Base-by-base conservation (phyloP, 306 rosid genomes). In the Cyamopsis tetragonoloba region DNA sequence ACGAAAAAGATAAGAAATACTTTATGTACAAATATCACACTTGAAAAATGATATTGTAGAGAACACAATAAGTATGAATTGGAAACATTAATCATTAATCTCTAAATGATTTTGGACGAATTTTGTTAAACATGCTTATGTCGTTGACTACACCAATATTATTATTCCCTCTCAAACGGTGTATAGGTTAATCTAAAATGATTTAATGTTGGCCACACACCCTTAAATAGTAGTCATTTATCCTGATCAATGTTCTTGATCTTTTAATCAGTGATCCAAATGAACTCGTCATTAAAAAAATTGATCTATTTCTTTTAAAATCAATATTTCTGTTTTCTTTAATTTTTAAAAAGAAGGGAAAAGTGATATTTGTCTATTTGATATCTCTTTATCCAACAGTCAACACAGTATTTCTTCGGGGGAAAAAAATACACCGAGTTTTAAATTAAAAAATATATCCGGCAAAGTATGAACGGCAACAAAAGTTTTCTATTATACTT, bases 121-220 rank as follows among this genome's bases (percentile, higher is more conserved):
- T 44, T 14, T 20, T 30, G n/a, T 19, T 3, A 55, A 32, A 44
- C 75, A 23, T 55, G 43, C 18, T 43, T 23, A 44, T 44, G 68
- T 43, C 37, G 68, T 74, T 74, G 73, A 74, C 79, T 17, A 22
- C 44, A 44, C 13, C 11, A 66, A 34, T 56, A 66, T 56, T 24
- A 34, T 56, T 11, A 15, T 51, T 23, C 15, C 20, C 34, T 35
- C 49, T 31, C 1, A 31, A 62, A 38, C 28, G 38, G 23, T 49
- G 62, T 35, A 49, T 44, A 12, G 8, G 20, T 54, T 15, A 13
- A 46, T 49, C 61, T n/a, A 30, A 12, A 3, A 65, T 12, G 47
- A 58, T 64, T 70, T 42, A 30, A 22, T 64, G 32, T 42, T 31
- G 39, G 27, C 55, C 63, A 39, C 38, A 34, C 38, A 15, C 48